Base-by-base conservation (phyloP, 2,329 filamentous ascomycete species). In the Calonectria hongkongensis region DNA sequence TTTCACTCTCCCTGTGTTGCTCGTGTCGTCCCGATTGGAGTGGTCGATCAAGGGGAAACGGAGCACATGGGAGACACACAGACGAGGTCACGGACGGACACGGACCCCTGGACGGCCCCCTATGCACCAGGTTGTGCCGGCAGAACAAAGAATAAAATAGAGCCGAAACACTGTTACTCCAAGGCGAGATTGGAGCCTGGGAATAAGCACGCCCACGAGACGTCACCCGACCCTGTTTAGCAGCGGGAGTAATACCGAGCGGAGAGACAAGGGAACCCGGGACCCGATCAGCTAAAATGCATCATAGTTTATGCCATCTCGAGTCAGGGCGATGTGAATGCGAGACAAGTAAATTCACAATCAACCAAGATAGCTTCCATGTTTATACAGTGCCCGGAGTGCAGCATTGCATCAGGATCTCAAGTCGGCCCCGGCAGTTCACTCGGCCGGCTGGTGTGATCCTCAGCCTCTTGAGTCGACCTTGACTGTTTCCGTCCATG, bases 1-100 rank as follows among this genome's bases (percentile, higher is more conserved):
- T 54, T 73, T 60, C 48, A 3, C 65, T 50, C 54, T 62, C 28
- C 67, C 54, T 73, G 68, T 58, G 28, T 33, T 68, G 67, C 77
- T 78, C 77, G 75, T 75, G 75, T 78, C 76, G 75, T 71, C 68
- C 76, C 75, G 68, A 72, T 76, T 79, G 70, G 70, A 76, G 75
- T 66, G 71, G 75, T 63, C 69, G 76, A 74, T 74, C 73, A 77
- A 79, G 75, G 77, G 77, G 75, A 75, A 75, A 73, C 51, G 69
- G 68, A 58, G 43, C 67, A 33, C 63, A 74, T 69, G 62, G 72
- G 50, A 64, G 64, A 78, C 50, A 58, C 71, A 51, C 67, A 68
- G 60, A 70, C 73, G 71, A 62, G 65, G 71, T 71, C 74, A 75
- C 69, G 68, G 65, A 74, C 73, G 73, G 65, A 48, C 69, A 68